phyloP scores from a whole-genome alignment of 2,329 filamentous ascomycete genomes.

The Fusarium paranaense region DNA sequence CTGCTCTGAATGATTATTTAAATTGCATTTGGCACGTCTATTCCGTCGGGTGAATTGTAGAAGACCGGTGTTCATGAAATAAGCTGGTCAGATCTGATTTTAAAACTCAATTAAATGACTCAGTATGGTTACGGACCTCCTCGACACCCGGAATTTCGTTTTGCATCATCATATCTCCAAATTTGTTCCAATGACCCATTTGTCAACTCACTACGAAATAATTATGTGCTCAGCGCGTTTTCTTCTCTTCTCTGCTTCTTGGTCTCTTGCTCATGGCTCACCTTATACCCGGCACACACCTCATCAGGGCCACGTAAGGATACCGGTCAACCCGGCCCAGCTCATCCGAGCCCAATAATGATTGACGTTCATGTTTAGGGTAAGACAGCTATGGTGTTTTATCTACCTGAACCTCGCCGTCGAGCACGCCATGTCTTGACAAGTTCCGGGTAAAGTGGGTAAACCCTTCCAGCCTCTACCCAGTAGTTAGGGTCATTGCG shows the following conservation, averaged over 20 bases:
- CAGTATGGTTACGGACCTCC: too few relatives aligned
- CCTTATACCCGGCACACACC: neutral
- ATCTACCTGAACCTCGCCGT: neutral
- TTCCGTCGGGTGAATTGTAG: neutral
- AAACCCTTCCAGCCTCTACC: neutral
- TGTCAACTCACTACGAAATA: neutral
- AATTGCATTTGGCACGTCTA: neutral
- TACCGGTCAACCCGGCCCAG: neutral
- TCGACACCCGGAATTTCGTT: fast-evolving
- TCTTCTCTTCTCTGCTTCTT: neutral
- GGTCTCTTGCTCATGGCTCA: neutral
- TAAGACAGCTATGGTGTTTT: neutral
- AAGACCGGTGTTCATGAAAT: neutral
- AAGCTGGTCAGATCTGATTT: neutral
- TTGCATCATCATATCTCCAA: neutral
- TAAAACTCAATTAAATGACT: neutral
- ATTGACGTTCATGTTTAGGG: neutral
- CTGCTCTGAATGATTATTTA: neutral
- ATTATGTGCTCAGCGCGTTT: neutral
- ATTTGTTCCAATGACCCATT: too few relatives aligned
- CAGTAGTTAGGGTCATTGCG: neutral
- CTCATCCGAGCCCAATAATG: neutral
- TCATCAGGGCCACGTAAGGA: neutral
- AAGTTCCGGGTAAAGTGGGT: neutral
- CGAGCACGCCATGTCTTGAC: neutral